phyloP scores from a whole-genome alignment of 352 stramenopile genomes.

The Aphanomyces stellatus region DNA sequence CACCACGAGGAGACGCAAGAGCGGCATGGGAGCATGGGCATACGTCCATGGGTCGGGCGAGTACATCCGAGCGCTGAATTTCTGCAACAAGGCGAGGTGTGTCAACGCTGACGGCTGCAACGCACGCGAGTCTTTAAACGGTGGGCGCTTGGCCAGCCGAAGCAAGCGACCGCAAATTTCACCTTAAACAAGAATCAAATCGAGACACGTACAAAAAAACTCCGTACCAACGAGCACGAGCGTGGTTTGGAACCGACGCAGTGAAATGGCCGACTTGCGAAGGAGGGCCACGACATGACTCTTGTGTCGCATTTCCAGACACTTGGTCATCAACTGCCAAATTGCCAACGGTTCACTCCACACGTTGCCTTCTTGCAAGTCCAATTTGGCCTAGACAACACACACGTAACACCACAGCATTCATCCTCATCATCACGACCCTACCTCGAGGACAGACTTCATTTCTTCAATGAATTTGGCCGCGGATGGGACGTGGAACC shows the following conservation, averaged over 20 bases:
- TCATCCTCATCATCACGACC: neutral
- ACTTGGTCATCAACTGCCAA: conserved; percentile 51
- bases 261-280: conserved; percentile 48
- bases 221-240: conserved; percentile 56
- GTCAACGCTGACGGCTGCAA: conserved; percentile 32
- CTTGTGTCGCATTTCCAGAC: conserved; percentile 34
- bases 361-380: conserved; percentile 46
- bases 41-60: conserved; percentile 25
- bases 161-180: conserved; percentile 63
- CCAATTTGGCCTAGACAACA: conserved; percentile 58
- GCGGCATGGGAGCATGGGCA: conserved; percentile 20
- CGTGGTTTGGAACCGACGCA: conserved; percentile 59
- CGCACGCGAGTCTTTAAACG: conserved; percentile 33
- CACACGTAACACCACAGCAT: neutral
- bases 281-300: conserved; percentile 28
- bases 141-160: conserved; percentile 31
- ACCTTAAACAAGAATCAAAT: no score
- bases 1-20: conserved; percentile 62
- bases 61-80: conserved; percentile 38
- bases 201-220: neutral
- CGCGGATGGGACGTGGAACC: conserved; percentile 61
- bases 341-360: conserved; percentile 74
- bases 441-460: conserved; percentile 30
- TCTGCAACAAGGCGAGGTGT: conserved; percentile 31
- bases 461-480: conserved; percentile 64